Conservation (phyloP, 441 rosid species). For the Geranium incanum region DNA sequence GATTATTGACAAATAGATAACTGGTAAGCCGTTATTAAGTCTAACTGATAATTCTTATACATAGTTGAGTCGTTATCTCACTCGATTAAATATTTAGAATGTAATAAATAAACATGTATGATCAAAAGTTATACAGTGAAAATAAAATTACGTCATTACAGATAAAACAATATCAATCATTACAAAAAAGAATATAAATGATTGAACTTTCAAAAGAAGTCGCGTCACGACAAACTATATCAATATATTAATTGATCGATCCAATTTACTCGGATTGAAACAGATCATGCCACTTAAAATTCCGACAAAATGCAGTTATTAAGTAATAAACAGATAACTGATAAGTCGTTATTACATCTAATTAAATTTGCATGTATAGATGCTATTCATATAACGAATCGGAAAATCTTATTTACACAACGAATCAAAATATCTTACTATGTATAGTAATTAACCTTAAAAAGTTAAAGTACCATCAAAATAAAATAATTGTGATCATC, state of each 20-base stretch:
- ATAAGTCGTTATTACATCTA: not conserved
- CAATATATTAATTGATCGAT: not conserved
- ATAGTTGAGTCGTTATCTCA: not conserved
- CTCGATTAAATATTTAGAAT: not conserved
- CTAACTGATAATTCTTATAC: too few relatives aligned
- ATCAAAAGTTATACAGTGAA: not conserved
- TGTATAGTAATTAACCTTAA: not conserved
- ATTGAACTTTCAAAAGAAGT: too few relatives aligned
- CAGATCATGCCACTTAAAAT: not conserved
- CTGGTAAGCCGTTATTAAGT: not conserved
- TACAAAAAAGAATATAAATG: too few relatives aligned
- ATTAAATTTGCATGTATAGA: too few relatives aligned
- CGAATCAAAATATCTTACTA: too few relatives aligned
- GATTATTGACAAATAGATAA: not conserved
- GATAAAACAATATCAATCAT: not conserved
- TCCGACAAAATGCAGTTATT: not conserved
- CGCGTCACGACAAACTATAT: not conserved
- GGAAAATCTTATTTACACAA: not conserved
- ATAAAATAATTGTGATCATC: not conserved
- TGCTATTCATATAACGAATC: too few relatives aligned
- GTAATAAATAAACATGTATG: too few relatives aligned
- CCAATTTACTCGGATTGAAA: not conserved
- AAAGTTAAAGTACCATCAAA: not conserved
- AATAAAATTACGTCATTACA: too few relatives aligned
- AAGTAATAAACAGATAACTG: not conserved